Evolutionary conservation across 1,139 yeast genomes (phyloP).

Genomic region (Sugiyamaella japonica): DNA sequence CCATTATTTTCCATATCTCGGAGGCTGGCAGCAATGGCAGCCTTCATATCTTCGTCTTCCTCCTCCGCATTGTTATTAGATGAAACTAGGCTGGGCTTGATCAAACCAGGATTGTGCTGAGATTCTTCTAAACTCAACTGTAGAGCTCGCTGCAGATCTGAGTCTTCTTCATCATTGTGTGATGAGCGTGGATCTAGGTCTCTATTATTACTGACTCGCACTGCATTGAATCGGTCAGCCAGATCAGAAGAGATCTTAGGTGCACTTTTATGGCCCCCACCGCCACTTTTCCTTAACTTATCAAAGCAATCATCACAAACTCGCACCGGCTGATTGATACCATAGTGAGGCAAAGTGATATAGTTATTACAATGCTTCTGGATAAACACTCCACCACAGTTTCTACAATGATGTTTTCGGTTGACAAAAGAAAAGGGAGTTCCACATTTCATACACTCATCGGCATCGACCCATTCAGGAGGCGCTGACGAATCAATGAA

Average conservation of each 20-base stretch:
- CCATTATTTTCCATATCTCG: slow-evolving; percentile 55
- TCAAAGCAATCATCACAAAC: slow-evolving; percentile 90
- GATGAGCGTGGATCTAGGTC: slow-evolving; percentile 14
- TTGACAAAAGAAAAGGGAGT: slow-evolving; percentile 75
- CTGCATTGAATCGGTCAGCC: slow-evolving; percentile 4
- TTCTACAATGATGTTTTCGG: slow-evolving; percentile 93
- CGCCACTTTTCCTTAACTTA: slow-evolving; percentile 37
- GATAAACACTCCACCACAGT: slow-evolving; percentile 95
- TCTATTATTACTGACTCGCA: slow-evolving; percentile 18
- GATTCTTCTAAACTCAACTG: slow-evolving; percentile 71
- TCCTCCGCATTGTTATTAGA: slow-evolving; percentile 49
- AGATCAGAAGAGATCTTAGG: slow-evolving; percentile 1
- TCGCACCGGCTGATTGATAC: slow-evolving; percentile 85
- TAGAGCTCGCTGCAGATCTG: slow-evolving; percentile 73
- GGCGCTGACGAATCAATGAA: slow-evolving; percentile 90
- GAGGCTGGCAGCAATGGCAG: slow-evolving; percentile 93
- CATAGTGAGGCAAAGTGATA: slow-evolving; percentile 74
- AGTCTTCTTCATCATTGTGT: slow-evolving; percentile 61
- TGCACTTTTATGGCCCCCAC: not conserved
- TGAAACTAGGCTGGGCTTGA: slow-evolving; percentile 14
- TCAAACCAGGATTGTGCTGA: slow-evolving; percentile 24
- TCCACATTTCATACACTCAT: slow-evolving; percentile 94
- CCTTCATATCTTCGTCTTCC: slow-evolving; percentile 79
- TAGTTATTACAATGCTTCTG: slow-evolving; percentile 75
- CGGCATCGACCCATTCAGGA: slow-evolving; percentile 97